These are phyloP conservation scores for Arabidopsis lyrata DNA, from an alignment of 441 rosid genomes.

Conservation along the genomic window DNA sequence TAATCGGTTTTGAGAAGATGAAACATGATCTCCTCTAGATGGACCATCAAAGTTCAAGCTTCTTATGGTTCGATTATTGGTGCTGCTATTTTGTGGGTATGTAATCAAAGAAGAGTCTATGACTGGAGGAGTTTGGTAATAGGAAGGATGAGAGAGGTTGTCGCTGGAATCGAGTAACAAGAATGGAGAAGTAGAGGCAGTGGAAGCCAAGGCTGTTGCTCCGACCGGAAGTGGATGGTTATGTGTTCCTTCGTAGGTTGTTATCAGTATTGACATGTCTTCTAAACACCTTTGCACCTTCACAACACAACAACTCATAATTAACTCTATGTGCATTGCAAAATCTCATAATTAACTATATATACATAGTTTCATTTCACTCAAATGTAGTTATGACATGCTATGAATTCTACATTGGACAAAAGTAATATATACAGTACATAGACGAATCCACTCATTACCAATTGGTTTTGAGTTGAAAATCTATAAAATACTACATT, in stretches of 20 bases:
- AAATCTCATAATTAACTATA: neutral
- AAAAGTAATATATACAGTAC: neutral
- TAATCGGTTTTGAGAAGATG: constrained; percentile 40
- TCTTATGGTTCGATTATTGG: constrained; percentile 28
- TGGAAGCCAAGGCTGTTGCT: constrained; percentile 94
- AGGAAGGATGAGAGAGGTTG: constrained; percentile 35
- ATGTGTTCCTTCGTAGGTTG: constrained; percentile 97
- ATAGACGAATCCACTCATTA: neutral
- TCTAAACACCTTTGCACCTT: constrained; percentile 96
- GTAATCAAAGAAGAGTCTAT: constrained; percentile 17
- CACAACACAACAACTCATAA: constrained; percentile 18
- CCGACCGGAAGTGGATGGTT: constrained; percentile 95
- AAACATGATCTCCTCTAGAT: constrained; percentile 38
- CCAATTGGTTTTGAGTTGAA: neutral
- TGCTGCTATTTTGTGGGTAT: constrained; percentile 27
- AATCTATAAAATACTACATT: neutral
- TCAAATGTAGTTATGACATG: neutral
- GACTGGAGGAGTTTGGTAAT: constrained; percentile 2
- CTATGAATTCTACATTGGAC: neutral
- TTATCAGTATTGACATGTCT: constrained; percentile 93
- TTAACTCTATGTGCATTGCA: neutral
- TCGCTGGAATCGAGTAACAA: constrained; percentile 47
- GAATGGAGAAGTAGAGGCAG: constrained; percentile 57
- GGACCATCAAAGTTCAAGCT: constrained; percentile 44
- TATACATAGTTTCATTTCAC: neutral